Percentiles rank a stretch among this genome's conserved stretches.
These are phyloP conservation scores for Chrysopogon serrulatus DNA, from an alignment of 176 grass and related monocot genomes.

Conservation along the genomic window DNA sequence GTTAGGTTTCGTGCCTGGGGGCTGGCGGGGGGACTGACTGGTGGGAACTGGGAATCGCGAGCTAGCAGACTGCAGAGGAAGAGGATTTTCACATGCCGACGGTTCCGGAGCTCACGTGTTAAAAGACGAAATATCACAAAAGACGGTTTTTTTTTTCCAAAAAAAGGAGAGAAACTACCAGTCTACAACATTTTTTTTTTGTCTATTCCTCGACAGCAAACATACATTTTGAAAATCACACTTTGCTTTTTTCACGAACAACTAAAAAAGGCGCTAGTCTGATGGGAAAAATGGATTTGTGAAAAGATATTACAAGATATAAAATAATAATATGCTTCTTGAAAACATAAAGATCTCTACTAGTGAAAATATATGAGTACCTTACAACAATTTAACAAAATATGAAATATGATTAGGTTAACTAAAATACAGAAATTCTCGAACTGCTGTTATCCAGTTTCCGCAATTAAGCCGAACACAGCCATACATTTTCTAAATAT, in stretches of 20 bases:
- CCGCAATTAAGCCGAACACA: no score
- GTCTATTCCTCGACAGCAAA: not conserved
- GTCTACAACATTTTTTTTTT: not conserved
- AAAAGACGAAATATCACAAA: not conserved
- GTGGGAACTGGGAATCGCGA: slow-evolving; percentile 6
- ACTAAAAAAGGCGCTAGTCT: not conserved
- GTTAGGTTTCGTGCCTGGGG: not conserved
- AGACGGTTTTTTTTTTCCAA: not conserved
- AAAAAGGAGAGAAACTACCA: not conserved
- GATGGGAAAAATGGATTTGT: not conserved
- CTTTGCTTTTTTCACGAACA: not conserved
- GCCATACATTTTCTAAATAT: not conserved
- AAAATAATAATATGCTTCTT: not conserved
- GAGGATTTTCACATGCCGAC: not conserved
- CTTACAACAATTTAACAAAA: no score
- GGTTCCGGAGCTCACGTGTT: not conserved
- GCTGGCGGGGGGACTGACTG: not conserved
- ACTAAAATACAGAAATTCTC: not conserved
- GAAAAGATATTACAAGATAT: not conserved
- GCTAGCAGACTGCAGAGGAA: not conserved
- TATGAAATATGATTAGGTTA: no score
- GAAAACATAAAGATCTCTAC: not conserved
- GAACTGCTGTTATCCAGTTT: no score
- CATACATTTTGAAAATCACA: not conserved
- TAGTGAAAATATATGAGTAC: no score